These are phyloP conservation scores for Trichosporon sp. DNA, from an alignment of 1,284 basidiomycete genomes.

Conservation along the genomic window DNA sequence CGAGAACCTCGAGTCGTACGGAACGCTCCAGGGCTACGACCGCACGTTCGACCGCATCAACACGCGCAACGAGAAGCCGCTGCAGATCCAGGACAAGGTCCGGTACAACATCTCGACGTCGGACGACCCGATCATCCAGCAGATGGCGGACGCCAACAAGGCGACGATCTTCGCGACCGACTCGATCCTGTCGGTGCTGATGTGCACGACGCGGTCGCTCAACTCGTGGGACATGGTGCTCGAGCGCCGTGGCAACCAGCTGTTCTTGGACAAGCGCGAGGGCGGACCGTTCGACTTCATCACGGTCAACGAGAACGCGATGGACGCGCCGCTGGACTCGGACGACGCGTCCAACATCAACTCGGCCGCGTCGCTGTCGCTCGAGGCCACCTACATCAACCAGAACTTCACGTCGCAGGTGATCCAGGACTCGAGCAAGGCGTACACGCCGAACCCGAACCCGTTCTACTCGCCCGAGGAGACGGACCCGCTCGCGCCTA, in stretches of 20 bases:
- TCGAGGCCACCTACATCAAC: conserved; percentile 99
- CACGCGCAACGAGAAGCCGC: conserved; percentile 82
- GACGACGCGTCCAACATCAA: conserved; percentile 72
- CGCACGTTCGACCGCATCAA: conserved; percentile 93
- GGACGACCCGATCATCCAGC: conserved; percentile 90
- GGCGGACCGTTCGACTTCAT: conserved; percentile 95
- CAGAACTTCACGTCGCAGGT: conserved; percentile 98
- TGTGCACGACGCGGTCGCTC: conserved; percentile 91
- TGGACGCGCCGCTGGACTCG: conserved; percentile 88
- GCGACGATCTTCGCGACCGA: conserved; percentile 92
- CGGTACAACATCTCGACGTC: conserved; percentile 97
- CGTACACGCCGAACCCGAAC: conserved; percentile 71
- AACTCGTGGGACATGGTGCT: conserved; percentile 99
- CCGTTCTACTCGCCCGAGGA: conserved; percentile 95
- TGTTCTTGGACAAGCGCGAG: conserved; percentile 98
- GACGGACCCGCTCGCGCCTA: conserved; percentile 89
- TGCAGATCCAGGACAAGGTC: conserved; percentile 89
- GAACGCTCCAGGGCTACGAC: conserved; percentile 88
- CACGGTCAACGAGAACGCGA: conserved; percentile 97
- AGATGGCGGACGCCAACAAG: conserved; percentile 72
- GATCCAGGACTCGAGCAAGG: conserved; percentile 62
- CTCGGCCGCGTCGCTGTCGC: conserved; percentile 84
- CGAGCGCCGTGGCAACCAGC: conserved; percentile 82
- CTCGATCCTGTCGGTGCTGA: conserved; percentile 89
- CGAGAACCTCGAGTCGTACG: conserved; percentile 79